Percentiles rank a stretch among this genome's conserved stretches.
phyloP scores from a whole-genome alignment of 2,329 filamentous ascomycete species.

The Penicillium glabrum region DNA sequence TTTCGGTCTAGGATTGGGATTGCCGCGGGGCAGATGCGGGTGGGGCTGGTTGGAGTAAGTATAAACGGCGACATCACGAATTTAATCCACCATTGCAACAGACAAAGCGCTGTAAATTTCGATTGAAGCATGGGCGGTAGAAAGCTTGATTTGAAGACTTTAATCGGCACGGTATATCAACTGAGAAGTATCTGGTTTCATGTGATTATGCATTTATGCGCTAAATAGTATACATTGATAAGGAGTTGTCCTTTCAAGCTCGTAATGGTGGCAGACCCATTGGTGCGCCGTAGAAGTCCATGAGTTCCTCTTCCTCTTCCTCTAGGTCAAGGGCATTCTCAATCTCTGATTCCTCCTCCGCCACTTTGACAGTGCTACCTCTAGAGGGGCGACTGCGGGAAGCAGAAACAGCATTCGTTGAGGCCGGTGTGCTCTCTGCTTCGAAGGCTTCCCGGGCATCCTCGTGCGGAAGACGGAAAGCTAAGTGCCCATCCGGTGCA shows the following conservation, averaged over 20 bases:
- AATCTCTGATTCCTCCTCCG: slow-evolving; percentile 29
- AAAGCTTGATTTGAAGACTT: not conserved
- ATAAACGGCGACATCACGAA: not conserved
- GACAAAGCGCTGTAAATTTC: not conserved
- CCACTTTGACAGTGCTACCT: slow-evolving; percentile 14
- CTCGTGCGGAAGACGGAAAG: slow-evolving; percentile 54
- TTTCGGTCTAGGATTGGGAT: not conserved
- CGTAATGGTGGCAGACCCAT: slow-evolving; percentile 31
- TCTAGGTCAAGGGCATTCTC: slow-evolving; percentile 23
- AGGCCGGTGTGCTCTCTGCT: slow-evolving; percentile 25
- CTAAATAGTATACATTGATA: not conserved
- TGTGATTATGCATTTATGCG: not conserved
- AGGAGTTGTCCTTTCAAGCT: not conserved
- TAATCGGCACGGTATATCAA: not conserved
- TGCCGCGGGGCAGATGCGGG: not conserved
- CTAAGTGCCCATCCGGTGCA: slow-evolving; percentile 56
- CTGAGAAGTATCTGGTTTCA: not conserved
- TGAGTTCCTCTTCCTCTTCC: slow-evolving; percentile 32
- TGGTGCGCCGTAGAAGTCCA: slow-evolving; percentile 43
- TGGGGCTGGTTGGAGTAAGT: not conserved
- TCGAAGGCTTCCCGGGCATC: slow-evolving; percentile 30
- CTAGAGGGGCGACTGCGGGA: slow-evolving; percentile 25
- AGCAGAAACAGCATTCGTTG: slow-evolving; percentile 3
- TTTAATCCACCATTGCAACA: not conserved
- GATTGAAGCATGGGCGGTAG: no score